Percentiles rank a stretch among this genome's conserved stretches.
Conservation (phyloP, 148 eudicot species). For the Bassia scoparia region DNA sequence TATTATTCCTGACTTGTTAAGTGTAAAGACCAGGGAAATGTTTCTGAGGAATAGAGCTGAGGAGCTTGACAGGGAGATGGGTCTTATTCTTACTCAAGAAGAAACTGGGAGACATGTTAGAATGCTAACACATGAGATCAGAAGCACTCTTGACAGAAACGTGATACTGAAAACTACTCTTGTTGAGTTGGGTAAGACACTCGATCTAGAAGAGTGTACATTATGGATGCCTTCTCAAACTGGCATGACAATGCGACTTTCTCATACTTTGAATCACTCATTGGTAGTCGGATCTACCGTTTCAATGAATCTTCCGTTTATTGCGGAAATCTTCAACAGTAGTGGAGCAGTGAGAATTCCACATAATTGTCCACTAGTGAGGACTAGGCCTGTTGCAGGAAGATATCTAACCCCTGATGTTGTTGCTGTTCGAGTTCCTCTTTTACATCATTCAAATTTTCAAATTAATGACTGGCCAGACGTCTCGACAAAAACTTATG, state of each 20-base stretch:
- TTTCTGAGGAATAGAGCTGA: slow-evolving; percentile 73
- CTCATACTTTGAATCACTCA: slow-evolving; percentile 56
- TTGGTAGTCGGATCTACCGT: slow-evolving; percentile 69
- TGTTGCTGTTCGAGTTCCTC: slow-evolving; percentile 84
- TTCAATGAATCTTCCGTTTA: slow-evolving; percentile 50
- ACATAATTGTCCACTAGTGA: slow-evolving; percentile 54
- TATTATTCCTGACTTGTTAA: slow-evolving; percentile 79
- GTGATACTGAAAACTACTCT: slow-evolving; percentile 76
- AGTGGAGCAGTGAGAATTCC: slow-evolving; percentile 59
- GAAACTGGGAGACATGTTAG: slow-evolving; percentile 93
- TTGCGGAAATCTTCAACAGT: slow-evolving; percentile 59
- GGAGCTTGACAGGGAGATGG: slow-evolving; percentile 88
- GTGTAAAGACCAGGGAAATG: slow-evolving; percentile 74
- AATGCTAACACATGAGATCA: slow-evolving; percentile 89
- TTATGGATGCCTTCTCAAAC: slow-evolving; percentile 87
- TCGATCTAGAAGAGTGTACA: slow-evolving; percentile 76
- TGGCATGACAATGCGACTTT: slow-evolving; percentile 58
- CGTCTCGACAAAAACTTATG: slow-evolving; percentile 57
- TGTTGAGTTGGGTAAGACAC: slow-evolving; percentile 76
- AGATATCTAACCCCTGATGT: slow-evolving; percentile 57
- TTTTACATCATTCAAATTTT: slow-evolving; percentile 70
- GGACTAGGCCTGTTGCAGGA: slow-evolving; percentile 45
- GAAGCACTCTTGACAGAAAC: slow-evolving; percentile 86
- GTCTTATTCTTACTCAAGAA: slow-evolving; percentile 76
- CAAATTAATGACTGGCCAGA: slow-evolving; percentile 76